Evolutionary conservation across 2,329 filamentous ascomycete species (phyloP).

Genomic region (Shiraia sp.): DNA sequence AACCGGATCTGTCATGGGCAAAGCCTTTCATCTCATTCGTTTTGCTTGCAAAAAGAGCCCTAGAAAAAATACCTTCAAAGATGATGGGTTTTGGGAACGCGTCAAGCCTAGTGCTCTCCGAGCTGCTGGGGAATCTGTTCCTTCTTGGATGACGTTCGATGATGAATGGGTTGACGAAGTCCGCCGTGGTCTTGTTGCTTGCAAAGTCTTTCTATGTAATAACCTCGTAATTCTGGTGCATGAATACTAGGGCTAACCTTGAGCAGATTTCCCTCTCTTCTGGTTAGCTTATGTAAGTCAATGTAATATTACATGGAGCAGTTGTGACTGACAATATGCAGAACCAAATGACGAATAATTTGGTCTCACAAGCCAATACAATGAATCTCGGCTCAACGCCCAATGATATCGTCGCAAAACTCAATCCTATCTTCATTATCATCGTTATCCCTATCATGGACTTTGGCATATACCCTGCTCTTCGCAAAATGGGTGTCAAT

Average conservation of each 20-base stretch:
- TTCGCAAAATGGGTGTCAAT: conserved; percentile 65
- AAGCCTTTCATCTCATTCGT: conserved; percentile 64
- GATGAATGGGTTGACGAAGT: conserved; percentile 72
- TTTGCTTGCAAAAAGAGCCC: conserved; percentile 45
- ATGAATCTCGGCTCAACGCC: conserved; percentile 71
- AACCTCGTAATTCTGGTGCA: too few relatives aligned
- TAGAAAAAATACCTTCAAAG: conserved; percentile 27
- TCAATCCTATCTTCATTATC: conserved; percentile 76
- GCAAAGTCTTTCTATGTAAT: conserved; percentile 54
- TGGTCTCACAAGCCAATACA: conserved; percentile 69
- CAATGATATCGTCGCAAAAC: conserved; percentile 77
- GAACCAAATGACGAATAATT: conserved; percentile 67
- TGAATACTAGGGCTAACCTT: too few relatives aligned
- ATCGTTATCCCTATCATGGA: conserved; percentile 68
- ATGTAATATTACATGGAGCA: background rate
- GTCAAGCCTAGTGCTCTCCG: conserved; percentile 60
- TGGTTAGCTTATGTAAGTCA: conserved; percentile 52
- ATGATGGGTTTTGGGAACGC: conserved; percentile 60
- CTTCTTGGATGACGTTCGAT: conserved; percentile 77
- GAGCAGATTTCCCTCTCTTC: conserved; percentile 54
- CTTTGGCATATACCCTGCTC: conserved; percentile 66
- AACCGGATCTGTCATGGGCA: conserved; percentile 71
- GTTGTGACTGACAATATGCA: conserved; percentile 11
- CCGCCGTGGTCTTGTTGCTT: conserved; percentile 29
- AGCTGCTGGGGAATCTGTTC: conserved; percentile 52